Evolutionary conservation across 73 alveolate genomes (phyloP).

Genomic region (Blepharisma japonicum): DNA sequence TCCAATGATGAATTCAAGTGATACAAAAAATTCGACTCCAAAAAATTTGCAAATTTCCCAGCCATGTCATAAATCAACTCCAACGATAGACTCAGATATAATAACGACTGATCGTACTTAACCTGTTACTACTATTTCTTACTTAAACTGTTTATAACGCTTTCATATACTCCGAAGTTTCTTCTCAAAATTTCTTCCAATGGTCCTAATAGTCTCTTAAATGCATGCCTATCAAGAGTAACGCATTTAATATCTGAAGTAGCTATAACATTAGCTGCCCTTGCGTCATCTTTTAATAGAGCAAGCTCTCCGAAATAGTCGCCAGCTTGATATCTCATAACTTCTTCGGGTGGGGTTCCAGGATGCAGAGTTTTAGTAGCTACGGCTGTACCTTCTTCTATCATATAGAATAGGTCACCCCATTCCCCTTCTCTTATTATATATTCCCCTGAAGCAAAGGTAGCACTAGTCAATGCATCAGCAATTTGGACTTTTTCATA

Average conservation of each 20-base stretch:
- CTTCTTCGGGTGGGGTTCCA: conserved; percentile 72
- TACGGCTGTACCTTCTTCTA: conserved; percentile 69
- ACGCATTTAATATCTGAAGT: conserved; percentile 33
- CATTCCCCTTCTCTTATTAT: conserved; percentile 70
- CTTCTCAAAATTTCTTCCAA: conserved; percentile 44
- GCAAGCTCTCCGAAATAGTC: conserved; percentile 98
- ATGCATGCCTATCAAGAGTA: conserved; percentile 55
- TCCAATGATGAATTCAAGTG: too few species aligned
- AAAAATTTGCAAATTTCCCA: too few species aligned
- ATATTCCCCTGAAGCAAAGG: conserved; percentile 43
- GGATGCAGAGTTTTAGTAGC: conserved; percentile 76
- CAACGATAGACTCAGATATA: too few species aligned
- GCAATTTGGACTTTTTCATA: conserved; percentile 81
- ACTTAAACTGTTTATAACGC: too few species aligned
- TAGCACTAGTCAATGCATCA: conserved; percentile 66
- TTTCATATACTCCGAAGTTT: neutral
- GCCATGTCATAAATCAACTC: too few species aligned
- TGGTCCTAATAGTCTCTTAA: conserved; percentile 70
- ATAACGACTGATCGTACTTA: too few species aligned
- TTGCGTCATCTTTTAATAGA: conserved; percentile 81
- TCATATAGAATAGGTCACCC: conserved; percentile 67
- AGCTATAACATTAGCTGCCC: conserved; percentile 92
- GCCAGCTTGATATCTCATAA: conserved; percentile 76
- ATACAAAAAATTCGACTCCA: too few species aligned
- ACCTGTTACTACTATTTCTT: too few species aligned